Conservation (phyloP, 495 filamentous ascomycete species). For the Astrocystis sublimbata region DNA sequence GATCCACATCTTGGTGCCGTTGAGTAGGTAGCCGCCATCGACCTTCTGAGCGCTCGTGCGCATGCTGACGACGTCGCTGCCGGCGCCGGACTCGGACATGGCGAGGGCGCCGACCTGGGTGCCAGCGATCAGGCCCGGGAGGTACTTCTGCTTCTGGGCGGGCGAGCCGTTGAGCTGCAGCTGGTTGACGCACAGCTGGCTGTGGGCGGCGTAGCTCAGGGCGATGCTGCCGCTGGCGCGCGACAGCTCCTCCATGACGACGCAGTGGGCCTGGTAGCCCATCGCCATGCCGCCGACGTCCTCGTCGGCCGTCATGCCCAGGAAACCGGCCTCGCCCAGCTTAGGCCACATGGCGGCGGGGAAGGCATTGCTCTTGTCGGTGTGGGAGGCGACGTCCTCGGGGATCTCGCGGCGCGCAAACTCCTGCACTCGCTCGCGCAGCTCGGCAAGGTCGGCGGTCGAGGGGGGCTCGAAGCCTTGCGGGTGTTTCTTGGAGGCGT, state of each 20-base stretch:
- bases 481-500: constrained; percentile 84
- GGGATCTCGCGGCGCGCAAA: constrained; percentile 86
- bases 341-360: constrained; percentile 92
- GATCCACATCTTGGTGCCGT: constrained; percentile 99
- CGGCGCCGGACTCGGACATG: constrained; percentile 92
- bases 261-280: constrained; percentile 96
- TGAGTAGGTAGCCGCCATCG: constrained; percentile 83
- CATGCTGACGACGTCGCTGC: constrained; percentile 95
- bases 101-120: constrained; percentile 85
- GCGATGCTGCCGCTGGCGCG: constrained; percentile 76
- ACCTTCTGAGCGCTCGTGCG: constrained; percentile 76
- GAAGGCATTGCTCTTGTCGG: constrained; percentile 86
- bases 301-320: constrained; percentile 94
- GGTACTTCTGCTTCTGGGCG: constrained; percentile 75
- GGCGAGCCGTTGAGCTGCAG: constrained; percentile 82
- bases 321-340: constrained; percentile 84
- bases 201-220: constrained; percentile 91
- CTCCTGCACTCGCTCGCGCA: constrained; percentile 89
- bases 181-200: constrained; percentile 96
- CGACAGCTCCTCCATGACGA: constrained; percentile 88
- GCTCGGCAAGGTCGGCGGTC: constrained; percentile 72
- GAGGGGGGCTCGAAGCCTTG: constrained; percentile 76
- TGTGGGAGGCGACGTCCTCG: constrained; percentile 75
- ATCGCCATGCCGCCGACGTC: constrained; percentile 87
- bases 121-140: constrained; percentile 82